Evolutionary conservation across 495 filamentous ascomycete genomes (phyloP), one percentile per base, ranked within the genome.

Genomic region (Xylaria castorea): DNA sequence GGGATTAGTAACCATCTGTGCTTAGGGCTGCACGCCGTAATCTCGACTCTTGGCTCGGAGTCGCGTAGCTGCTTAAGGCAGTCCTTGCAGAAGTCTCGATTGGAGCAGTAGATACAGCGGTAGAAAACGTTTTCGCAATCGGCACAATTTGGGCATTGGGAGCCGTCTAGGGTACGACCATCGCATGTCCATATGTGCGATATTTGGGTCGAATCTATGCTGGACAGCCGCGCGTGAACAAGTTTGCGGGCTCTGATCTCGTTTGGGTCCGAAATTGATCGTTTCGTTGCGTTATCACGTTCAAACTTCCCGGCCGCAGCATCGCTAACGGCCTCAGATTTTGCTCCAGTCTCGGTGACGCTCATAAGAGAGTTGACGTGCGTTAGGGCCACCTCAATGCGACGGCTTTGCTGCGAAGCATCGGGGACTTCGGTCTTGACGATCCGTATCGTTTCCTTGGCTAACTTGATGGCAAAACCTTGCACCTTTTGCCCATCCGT

Each of bases 1-100:
- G 70, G 70, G 42, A 71, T 42, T 32, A 8, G 32, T 34, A 71
- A 30, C 70, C 70, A 71, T 9, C 14, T 25, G 32, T 71, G 70
- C 12, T 66, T 71, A 3, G 70, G 32, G 27, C 60, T 71, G 70
- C 70, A 71, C 11, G 8, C 25, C 44, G 20, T 66, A 3, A 66
- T 53, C 60, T 71, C 30, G 18, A 32, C 44, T 9, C 27, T 9
- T 12, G 32, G 25, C 1, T 50, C 11, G 70, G 70, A 42, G 34
- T 36, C 25, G 44, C 70, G 70, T 8, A 71, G 60, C 44, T 18
- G 60, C 16, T 36, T 32, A 32, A 63, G 46, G n/a, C 66, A 68
- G 40, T 57, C 66, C 16, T 38, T 7, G 30, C 66, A 68, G 7
- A 68, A 55, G 32, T 68, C 40, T n/a, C 14, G 0, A 48, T 57